These are phyloP conservation scores for Escallonia herrerae DNA, from an alignment of 129 eudicot genomes.

Conservation along the genomic window DNA sequence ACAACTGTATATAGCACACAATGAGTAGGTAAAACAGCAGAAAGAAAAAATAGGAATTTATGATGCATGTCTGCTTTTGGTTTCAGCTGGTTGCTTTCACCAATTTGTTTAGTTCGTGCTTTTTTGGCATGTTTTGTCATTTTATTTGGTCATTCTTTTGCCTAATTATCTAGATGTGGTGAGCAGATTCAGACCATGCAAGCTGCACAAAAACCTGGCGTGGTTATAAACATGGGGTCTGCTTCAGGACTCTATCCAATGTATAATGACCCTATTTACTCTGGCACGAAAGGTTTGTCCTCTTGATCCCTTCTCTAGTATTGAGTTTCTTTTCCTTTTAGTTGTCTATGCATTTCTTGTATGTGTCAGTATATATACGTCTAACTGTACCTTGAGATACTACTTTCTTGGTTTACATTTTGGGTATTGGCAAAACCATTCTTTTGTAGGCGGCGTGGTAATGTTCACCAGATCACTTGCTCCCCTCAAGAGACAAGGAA, in stretches of 20 bases:
- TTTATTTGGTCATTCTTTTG: neutral
- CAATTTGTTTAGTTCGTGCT: no score
- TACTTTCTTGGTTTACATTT: neutral
- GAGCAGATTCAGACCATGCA: slow-evolving; percentile 68
- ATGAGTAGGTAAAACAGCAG: no score
- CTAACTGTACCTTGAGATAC: neutral
- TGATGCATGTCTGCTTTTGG: no score
- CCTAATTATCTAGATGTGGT: neutral
- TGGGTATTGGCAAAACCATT: slow-evolving; percentile 10
- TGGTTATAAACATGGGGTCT: slow-evolving; percentile 71
- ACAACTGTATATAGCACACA: no score
- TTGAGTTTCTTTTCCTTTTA: slow-evolving; percentile 1
- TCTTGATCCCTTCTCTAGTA: slow-evolving; percentile 2
- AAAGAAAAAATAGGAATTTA: no score
- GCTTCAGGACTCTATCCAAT: slow-evolving; percentile 89
- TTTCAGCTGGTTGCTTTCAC: no score
- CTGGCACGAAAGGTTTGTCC: slow-evolving; percentile 70
- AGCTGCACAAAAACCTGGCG: slow-evolving; percentile 68
- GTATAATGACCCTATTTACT: slow-evolving; percentile 67
- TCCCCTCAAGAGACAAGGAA: slow-evolving; percentile 75
- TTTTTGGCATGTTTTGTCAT: neutral
- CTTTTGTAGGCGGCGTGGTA: slow-evolving; percentile 71
- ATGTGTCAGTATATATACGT: neutral
- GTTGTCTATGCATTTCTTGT: neutral
- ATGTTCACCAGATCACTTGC: slow-evolving; percentile 77